Evolutionary conservation across 1,284 basidiomycete species (phyloP), one percentile per base, ranked within the genome.

Genomic region (Phaffia rhodozyma): DNA sequence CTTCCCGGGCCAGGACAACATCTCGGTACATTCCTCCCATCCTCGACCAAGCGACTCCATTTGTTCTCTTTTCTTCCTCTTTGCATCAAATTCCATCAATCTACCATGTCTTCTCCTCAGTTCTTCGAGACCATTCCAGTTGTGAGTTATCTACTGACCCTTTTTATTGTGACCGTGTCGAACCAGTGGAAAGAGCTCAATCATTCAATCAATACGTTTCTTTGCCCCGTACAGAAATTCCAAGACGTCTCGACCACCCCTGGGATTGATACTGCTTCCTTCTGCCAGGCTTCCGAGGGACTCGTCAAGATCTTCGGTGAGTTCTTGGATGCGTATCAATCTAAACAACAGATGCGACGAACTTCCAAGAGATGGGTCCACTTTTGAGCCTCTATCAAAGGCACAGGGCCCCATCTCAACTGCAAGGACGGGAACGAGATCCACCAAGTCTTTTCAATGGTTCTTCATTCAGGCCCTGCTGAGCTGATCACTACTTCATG

Each of bases 271-370:
- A 97, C 96, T 3, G 75, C 83, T 53, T 79, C 82, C 54, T 99
- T 98, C 79, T 81, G 94, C 68, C 85, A 96, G 72, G 96, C 96
- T 11, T 82, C 89, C 3, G 83, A 90, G 70, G 92, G 91, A 54
- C 81, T 99, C 58, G 87, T 94, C 68, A 86, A 86, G 69, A 80
- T 99, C 70, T 97, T 98, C 74, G 88, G 92, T 94, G 70, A 67
- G 84, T 76, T 51, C 1, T 21, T 0, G 4, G 2, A 23, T 38
- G 29, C 48, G 13, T 53, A 30, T 3, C 48, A n/a, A 34, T n/a
- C 58, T 13, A n/a, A 5, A 27, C 16, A 4, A 30, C 1, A 16
- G 2, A 16, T 32, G n/a, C 52, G 18, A 4, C 16, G 49, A 25
- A 43, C 13, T 7, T 16, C 38, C 13, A 11, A 2, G 5, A 43